These are phyloP conservation scores for Pseudotsuga menziesii DNA, from an alignment of 75 land plant species.

Conservation along the genomic window DNA sequence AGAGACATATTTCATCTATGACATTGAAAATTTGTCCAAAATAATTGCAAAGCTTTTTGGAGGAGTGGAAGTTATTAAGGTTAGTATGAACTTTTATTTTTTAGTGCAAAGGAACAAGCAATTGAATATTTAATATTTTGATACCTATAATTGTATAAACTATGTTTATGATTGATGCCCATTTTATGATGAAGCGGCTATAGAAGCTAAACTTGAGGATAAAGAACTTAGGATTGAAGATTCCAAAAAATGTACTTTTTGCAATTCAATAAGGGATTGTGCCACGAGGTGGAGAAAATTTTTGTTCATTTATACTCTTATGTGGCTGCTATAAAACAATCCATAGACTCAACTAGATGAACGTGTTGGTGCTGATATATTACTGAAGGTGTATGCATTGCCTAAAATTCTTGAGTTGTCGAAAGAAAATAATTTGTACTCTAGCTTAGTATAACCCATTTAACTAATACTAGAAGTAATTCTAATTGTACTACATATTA, in stretches of 20 bases:
- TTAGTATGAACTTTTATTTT: not conserved
- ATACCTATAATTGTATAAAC: not conserved
- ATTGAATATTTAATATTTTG: not conserved
- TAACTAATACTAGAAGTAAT: no score
- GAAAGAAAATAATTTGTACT: no score
- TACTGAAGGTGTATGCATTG: slow-evolving; percentile 62
- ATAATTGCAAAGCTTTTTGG: slow-evolving; percentile 91
- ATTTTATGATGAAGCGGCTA: slow-evolving; percentile 75
- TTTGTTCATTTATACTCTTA: slow-evolving; percentile 75
- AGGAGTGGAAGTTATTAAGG: slow-evolving; percentile 95
- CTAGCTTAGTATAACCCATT: no score
- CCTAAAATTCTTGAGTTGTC: not conserved
- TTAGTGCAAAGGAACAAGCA: not conserved
- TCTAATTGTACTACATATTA: no score
- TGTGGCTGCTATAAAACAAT: slow-evolving; percentile 77
- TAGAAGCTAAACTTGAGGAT: slow-evolving; percentile 92
- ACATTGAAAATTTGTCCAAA: slow-evolving; percentile 74
- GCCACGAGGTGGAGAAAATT: slow-evolving; percentile 94
- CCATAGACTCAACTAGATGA: slow-evolving; percentile 79
- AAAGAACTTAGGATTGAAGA: slow-evolving; percentile 89
- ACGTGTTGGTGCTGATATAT: slow-evolving; percentile 83
- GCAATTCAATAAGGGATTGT: slow-evolving; percentile 95
- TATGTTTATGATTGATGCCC: not conserved
- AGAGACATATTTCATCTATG: slow-evolving; percentile 81
- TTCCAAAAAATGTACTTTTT: slow-evolving; percentile 90